phyloP scores from a whole-genome alignment of 1,284 basidiomycete species.

The Leucoagaricus sp. region DNA sequence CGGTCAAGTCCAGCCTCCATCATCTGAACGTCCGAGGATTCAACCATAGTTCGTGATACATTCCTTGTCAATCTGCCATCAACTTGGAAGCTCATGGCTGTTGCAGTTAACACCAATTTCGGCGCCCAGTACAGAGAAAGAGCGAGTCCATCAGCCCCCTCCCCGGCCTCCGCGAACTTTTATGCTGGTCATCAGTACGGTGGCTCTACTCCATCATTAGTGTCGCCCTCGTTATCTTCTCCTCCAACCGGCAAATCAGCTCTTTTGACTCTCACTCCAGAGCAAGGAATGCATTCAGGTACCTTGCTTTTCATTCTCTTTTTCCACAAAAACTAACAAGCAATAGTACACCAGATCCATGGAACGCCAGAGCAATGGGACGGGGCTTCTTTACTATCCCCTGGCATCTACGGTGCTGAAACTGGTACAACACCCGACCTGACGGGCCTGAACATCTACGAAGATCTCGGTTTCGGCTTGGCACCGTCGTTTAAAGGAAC shows the following conservation, averaged over 20 bases:
- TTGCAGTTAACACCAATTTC: neutral
- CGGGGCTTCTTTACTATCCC: neutral
- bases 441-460: neutral
- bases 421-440: slow-evolving; percentile 2
- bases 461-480: neutral
- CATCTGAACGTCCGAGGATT: neutral
- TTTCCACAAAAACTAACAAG: no score
- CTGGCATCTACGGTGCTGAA: neutral
- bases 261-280: slow-evolving; percentile 1
- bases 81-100: neutral
- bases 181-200: neutral
- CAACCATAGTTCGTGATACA: neutral
- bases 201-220: slow-evolving; percentile 6
- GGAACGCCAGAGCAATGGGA: neutral
- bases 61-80: neutral
- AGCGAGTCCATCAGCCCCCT: neutral
- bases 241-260: slow-evolving; percentile 7
- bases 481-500: neutral
- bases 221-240: neutral
- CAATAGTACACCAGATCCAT: neutral
- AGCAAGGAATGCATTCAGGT: neutral
- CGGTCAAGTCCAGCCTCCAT: neutral
- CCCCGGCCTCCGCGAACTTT: neutral
- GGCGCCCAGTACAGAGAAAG: neutral
- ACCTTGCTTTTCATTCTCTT: neutral